Conservation (phyloP, 805 yeast genomes). For the Metschnikowia baotianmanensis region DNA sequence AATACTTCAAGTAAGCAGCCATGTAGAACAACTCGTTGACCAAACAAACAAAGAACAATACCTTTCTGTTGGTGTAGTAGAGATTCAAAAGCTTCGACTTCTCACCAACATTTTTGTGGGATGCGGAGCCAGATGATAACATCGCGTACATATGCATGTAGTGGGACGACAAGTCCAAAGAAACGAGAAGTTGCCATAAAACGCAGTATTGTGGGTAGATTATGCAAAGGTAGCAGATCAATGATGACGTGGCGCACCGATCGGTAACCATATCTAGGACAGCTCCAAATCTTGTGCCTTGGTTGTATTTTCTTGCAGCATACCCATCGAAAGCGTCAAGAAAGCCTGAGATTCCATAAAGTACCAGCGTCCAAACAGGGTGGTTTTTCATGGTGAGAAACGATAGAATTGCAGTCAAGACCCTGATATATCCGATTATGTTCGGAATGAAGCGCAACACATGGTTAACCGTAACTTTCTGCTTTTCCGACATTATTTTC, state of each 20-base stretch:
- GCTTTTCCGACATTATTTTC: neutral
- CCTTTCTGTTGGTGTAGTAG: slow-evolving; percentile 82
- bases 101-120: slow-evolving; percentile 80
- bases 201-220: slow-evolving; percentile 70
- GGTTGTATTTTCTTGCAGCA: slow-evolving; percentile 87
- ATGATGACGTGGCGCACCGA: slow-evolving; percentile 93
- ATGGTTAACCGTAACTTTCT: slow-evolving; percentile 41
- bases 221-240: slow-evolving; percentile 80
- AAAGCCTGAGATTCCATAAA: slow-evolving; percentile 85
- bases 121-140: slow-evolving; percentile 68
- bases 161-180: slow-evolving; percentile 87
- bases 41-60: slow-evolving; percentile 85
- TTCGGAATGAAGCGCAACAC: slow-evolving; percentile 86
- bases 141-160: slow-evolving; percentile 99
- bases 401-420: slow-evolving; percentile 76
- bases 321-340: slow-evolving; percentile 96
- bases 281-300: slow-evolving; percentile 91
- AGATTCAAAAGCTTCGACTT: slow-evolving; percentile 72
- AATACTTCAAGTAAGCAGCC: slow-evolving; percentile 78
- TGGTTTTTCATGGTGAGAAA: slow-evolving; percentile 78
- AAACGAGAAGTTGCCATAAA: slow-evolving; percentile 78
- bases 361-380: slow-evolving; percentile 71
- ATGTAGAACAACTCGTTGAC: slow-evolving; percentile 92
- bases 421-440: slow-evolving; percentile 84
- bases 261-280: slow-evolving; percentile 99